phyloP scores from a whole-genome alignment of 768 basidiomycete genomes.

The Holtermanniella nyarrowii region DNA sequence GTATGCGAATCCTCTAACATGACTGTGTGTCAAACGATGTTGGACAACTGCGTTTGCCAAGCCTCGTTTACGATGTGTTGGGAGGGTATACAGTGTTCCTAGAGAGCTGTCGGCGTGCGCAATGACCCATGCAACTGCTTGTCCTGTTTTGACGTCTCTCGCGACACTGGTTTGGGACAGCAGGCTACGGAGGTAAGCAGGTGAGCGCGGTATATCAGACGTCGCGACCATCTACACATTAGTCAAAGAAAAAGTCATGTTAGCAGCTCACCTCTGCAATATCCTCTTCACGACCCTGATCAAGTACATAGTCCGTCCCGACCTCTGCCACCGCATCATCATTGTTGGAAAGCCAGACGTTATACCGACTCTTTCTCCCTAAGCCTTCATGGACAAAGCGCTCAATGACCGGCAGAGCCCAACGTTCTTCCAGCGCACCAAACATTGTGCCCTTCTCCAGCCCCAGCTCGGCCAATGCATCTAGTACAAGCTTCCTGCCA shows the following conservation, averaged over 20 bases:
- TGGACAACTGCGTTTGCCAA: not conserved
- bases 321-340: not conserved
- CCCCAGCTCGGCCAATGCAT: not conserved
- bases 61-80: not conserved
- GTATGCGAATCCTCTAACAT: no score
- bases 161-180: not conserved
- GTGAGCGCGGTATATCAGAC: not conserved
- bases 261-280: not conserved
- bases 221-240: not conserved
- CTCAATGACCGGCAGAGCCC: not conserved
- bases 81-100: not conserved
- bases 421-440: not conserved
- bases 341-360: not conserved
- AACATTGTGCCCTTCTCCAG: not conserved
- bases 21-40: no score
- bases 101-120: not conserved
- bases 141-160: not conserved
- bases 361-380: not conserved
- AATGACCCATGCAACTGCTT: not conserved
- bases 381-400: not conserved
- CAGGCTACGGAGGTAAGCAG: not conserved
- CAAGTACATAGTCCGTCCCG: not conserved
- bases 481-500: not conserved
- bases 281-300: not conserved
- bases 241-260: not conserved